Evolutionary conservation across 2,329 filamentous ascomycete species (phyloP).

Genomic region (Diplodia corticola): DNA sequence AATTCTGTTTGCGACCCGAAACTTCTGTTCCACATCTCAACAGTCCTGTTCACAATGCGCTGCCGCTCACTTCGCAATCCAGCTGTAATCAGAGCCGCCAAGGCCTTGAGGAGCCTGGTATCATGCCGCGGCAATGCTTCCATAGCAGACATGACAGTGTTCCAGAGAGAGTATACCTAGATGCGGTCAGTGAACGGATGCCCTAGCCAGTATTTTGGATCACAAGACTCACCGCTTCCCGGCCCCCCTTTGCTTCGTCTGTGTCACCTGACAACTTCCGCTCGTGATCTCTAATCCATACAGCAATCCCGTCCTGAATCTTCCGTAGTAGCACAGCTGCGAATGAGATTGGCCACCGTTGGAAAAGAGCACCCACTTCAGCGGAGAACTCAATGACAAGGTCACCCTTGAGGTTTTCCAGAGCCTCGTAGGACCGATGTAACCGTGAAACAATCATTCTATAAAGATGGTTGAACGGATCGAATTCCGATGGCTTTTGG

Average conservation of each 20-base stretch:
- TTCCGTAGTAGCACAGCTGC: slow-evolving; percentile 58
- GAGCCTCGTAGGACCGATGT: slow-evolving; percentile 53
- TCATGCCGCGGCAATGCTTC: slow-evolving; percentile 61
- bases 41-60: slow-evolving; percentile 52
- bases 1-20: slow-evolving; percentile 63
- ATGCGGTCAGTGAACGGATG: slow-evolving; percentile 24
- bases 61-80: slow-evolving; percentile 56
- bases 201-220: slow-evolving; percentile 32
- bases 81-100: slow-evolving; percentile 54
- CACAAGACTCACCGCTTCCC: slow-evolving; percentile 53
- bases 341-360: slow-evolving; percentile 47
- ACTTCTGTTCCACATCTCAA: slow-evolving; percentile 68
- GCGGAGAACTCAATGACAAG: slow-evolving; percentile 52
- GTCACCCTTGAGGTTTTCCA: slow-evolving; percentile 43
- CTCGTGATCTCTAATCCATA: slow-evolving; percentile 63
- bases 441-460: slow-evolving; percentile 58
- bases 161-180: slow-evolving; percentile 43
- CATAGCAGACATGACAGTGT: slow-evolving; percentile 52
- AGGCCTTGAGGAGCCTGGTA: slow-evolving; percentile 54
- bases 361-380: slow-evolving; percentile 49
- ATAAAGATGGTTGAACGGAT: slow-evolving; percentile 69
- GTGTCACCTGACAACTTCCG: slow-evolving; percentile 30
- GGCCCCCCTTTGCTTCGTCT: slow-evolving; percentile 30
- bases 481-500: slow-evolving; percentile 40
- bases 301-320: slow-evolving; percentile 61